Conservation (phyloP, 225 moss, liverwort and hornwort species). For the Pseudisothecium myosuroides region DNA sequence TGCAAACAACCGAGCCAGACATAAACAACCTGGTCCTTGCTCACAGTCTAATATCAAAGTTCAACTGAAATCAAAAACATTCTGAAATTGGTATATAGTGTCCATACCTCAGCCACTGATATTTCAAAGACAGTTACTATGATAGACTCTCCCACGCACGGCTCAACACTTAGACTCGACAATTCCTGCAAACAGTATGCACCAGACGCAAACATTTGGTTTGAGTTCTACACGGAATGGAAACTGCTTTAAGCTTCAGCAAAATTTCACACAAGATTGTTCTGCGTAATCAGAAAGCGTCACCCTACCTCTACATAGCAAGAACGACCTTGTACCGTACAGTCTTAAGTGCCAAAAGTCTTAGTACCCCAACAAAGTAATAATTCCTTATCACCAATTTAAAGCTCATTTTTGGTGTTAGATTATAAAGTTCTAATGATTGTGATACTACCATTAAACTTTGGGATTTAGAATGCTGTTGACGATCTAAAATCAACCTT, state of each 20-base stretch:
- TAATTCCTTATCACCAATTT: not conserved
- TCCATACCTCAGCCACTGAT: slow-evolving; percentile 46
- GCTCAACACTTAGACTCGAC: slow-evolving; percentile 88
- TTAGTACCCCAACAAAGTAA: not conserved
- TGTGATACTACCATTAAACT: not conserved
- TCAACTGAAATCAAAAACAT: not conserved
- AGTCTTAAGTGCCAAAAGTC: not conserved
- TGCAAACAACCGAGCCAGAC: slow-evolving; percentile 16
- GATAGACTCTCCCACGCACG: slow-evolving; percentile 49
- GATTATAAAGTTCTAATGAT: not conserved
- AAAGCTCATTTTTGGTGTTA: not conserved
- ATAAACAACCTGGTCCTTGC: not conserved
- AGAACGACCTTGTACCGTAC: not conserved
- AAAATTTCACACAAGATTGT: not conserved
- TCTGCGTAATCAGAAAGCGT: not conserved
- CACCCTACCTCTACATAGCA: not conserved
- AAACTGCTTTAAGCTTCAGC: not conserved
- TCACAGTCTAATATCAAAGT: not conserved
- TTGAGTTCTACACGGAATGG: not conserved
- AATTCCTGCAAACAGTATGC: slow-evolving; percentile 52
- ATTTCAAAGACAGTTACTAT: slow-evolving; percentile 81
- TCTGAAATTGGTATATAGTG: not conserved
- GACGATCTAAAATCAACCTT: not conserved
- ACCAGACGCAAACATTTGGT: not conserved
- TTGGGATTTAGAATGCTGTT: not conserved